phyloP scores from a whole-genome alignment of 2,329 filamentous ascomycete species.

The Sporothrix pallida region DNA sequence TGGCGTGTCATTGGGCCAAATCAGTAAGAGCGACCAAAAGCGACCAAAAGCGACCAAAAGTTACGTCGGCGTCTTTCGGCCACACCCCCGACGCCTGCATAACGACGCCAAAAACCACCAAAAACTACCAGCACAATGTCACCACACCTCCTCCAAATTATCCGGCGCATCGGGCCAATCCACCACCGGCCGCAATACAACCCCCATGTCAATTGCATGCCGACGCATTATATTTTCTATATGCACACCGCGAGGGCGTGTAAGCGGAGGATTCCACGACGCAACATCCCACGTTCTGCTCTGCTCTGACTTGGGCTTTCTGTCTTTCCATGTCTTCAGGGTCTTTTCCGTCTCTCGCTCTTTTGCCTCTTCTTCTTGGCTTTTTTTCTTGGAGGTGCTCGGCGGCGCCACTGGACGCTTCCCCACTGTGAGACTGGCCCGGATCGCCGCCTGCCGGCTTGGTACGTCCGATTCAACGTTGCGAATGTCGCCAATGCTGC shows the following conservation, averaged over 20 bases:
- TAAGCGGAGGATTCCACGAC: not conserved
- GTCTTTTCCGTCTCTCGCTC: not conserved
- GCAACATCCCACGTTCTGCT: no score
- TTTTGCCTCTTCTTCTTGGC: not conserved
- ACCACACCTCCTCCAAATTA: not conserved
- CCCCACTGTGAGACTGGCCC: not conserved
- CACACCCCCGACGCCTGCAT: not conserved
- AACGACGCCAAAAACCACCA: no score
- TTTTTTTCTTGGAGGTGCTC: not conserved
- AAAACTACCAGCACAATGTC: no score
- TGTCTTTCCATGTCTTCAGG: not conserved
- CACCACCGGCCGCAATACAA: conserved; percentile 15
- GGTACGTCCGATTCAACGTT: not conserved
- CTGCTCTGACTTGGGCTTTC: no score
- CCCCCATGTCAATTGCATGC: no score
- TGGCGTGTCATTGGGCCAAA: no score
- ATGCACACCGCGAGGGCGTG: conserved; percentile 5
- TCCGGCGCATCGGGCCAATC: conserved; percentile 28
- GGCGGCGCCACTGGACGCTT: not conserved
- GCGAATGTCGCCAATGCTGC: no score
- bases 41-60: no score
- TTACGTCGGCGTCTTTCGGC: not conserved
- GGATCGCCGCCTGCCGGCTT: conserved; percentile 7
- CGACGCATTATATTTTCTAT: conserved; percentile 17
- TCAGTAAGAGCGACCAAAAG: no score